These are phyloP conservation scores for Biscutella auriculata DNA, from an alignment of 441 rosid genomes.

Conservation along the genomic window DNA sequence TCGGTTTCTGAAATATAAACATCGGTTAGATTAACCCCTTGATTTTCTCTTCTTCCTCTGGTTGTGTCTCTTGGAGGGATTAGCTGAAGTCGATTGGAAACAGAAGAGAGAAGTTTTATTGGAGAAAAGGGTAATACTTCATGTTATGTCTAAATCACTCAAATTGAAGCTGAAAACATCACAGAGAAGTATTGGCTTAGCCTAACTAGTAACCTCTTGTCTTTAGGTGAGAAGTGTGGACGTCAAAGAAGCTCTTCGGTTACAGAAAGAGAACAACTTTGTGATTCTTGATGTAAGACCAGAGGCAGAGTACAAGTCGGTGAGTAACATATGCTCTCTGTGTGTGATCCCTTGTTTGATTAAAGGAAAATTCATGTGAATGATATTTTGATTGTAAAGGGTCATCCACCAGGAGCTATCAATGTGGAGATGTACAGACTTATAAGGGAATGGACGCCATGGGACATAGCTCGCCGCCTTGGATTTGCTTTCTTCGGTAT, in stretches of 20 bases:
- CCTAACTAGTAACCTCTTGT: not conserved
- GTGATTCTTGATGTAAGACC: constrained; percentile 94
- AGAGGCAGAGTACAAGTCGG: constrained; percentile 83
- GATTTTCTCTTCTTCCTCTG: too few species aligned
- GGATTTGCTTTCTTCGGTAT: constrained; percentile 97
- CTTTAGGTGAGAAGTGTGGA: constrained; percentile 79
- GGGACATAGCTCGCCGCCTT: constrained; percentile 34
- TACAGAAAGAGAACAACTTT: constrained; percentile 82
- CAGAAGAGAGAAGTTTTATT: constrained; percentile 59
- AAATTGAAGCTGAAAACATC: not conserved
- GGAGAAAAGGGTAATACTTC: constrained; percentile 52
- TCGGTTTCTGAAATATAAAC: not conserved
- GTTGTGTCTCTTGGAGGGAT: constrained; percentile 30
- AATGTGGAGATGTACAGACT: constrained; percentile 85
- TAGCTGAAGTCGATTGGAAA: constrained; percentile 95
- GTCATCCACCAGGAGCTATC: constrained; percentile 74
- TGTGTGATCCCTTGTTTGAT: not conserved
- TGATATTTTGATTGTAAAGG: constrained; percentile 23
- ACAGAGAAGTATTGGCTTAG: not conserved
- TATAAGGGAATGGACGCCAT: constrained; percentile 68
- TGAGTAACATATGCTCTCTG: constrained; percentile 11
- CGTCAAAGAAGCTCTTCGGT: constrained; percentile 78
- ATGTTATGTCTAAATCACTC: not conserved
- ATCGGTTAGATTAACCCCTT: constrained; percentile 9
- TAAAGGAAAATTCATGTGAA: not conserved